Percentiles rank a stretch among this genome's conserved stretches.
Evolutionary conservation across 2,329 filamentous ascomycete species (phyloP).

Genomic region (Mycosphaerelloides madeirae): DNA sequence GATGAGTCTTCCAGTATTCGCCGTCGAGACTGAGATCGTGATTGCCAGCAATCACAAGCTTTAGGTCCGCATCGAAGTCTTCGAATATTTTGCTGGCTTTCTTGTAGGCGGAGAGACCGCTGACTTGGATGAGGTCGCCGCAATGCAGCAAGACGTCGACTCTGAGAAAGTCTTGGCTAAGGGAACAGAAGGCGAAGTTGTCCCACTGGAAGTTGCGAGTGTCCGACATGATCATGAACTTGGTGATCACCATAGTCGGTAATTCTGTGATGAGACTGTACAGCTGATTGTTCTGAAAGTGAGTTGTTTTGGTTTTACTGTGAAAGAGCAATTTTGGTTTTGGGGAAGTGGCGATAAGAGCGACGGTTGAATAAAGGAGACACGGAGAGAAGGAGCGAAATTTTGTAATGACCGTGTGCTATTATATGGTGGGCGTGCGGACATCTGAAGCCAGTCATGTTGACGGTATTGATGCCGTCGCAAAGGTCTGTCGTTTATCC

Average conservation of each 20-base stretch:
- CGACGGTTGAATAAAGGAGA: too few species aligned
- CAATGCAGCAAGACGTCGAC: slow-evolving; percentile 38
- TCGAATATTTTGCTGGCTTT: slow-evolving; percentile 24
- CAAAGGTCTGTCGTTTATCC: too few species aligned
- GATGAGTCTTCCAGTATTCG: slow-evolving; percentile 34
- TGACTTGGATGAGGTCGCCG: slow-evolving; percentile 34
- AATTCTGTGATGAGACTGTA: background rate
- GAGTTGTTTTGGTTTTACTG: too few species aligned
- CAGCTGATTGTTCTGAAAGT: too few species aligned
- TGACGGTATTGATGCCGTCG: too few species aligned
- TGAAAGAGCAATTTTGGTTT: too few species aligned
- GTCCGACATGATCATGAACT: slow-evolving; percentile 25
- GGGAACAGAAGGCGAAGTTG: slow-evolving; percentile 3
- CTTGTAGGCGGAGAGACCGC: slow-evolving; percentile 24
- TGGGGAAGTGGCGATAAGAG: too few species aligned
- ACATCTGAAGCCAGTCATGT: too few species aligned
- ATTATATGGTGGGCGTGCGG: too few species aligned
- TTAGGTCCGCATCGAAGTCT: slow-evolving; percentile 27
- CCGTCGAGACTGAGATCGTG: slow-evolving; percentile 30
- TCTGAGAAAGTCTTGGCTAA: slow-evolving; percentile 11
- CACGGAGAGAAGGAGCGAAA: too few species aligned
- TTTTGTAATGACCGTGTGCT: too few species aligned
- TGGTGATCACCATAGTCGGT: slow-evolving; percentile 1
- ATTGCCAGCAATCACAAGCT: slow-evolving; percentile 35
- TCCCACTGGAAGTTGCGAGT: slow-evolving; percentile 22